Base-by-base conservation (phyloP, 768 basidiomycete species). In the Asterophora parasitica region DNA sequence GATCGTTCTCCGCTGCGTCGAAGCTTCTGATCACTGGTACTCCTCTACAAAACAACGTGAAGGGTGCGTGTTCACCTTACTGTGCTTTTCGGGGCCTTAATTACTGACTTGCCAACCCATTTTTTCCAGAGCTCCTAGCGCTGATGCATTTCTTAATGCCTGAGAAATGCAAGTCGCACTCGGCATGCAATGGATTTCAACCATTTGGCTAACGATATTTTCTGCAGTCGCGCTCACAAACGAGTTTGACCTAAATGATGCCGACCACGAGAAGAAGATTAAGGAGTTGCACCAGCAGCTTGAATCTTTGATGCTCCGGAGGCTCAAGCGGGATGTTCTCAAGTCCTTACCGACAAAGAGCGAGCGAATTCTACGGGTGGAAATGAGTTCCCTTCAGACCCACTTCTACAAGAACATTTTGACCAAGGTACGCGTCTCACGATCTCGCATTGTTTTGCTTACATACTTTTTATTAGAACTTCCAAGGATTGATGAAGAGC, bases 71-170 rank as follows among this genome's bases (percentile, higher is more conserved):
- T 44, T 35, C 15, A 34, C 31, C 20, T 42, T 43, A 34, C 50
- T 56, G 17, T 37, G 27, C 15, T 17, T n/a, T 46, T 36, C 19
- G 50, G 23, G 48, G 20, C 15, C 13, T 43, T 36, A 36, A 54
- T 48, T 12, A 46, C 33, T 46, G 15, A 54, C 9, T 2, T 48
- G 19, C 31, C n/a, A 17, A 28, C 35, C 17, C 17, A 15, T 35
- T 19, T 30, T 44, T 38, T 45, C 6, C 61, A 96, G 96, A 99
- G 66, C 71, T 99, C 30, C 74, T 98, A 34, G 92, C 96, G 7
- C 71, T 98, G 65, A 98, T 98, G 95, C 96, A 98, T 65, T 99
- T 99, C 76, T 74, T 98, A 56, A 96, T 96, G 90, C 96, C 96
- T 7, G 94, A 98, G 60, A 92, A 91, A 72, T 99, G 92, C 90